Evolutionary conservation across 805 yeast species (phyloP).

Genomic region (Myxozyma geophila): DNA sequence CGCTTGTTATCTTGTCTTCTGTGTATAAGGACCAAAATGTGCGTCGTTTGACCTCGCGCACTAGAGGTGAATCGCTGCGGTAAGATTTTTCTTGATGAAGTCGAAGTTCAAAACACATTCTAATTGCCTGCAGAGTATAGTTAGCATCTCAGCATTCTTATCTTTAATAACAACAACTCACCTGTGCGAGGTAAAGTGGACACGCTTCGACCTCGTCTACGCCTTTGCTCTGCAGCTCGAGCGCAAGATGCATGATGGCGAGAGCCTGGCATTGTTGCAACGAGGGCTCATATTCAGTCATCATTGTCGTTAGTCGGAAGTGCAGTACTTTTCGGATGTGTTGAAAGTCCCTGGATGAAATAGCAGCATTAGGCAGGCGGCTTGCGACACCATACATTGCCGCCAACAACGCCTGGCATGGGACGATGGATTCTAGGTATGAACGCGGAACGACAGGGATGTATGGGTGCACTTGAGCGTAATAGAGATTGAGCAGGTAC

Average conservation of each 20-base stretch:
- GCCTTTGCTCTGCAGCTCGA: slow-evolving; percentile 18
- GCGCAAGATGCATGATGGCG: slow-evolving; percentile 20
- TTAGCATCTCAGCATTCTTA: not conserved
- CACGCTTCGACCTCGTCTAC: slow-evolving; percentile 18
- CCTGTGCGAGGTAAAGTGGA: slow-evolving; percentile 20
- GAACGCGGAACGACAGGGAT: slow-evolving; percentile 27
- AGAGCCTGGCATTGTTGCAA: slow-evolving; percentile 25
- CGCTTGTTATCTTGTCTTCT: slow-evolving; percentile 16
- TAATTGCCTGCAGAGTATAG: slow-evolving; percentile 5
- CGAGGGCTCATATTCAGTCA: slow-evolving; percentile 15
- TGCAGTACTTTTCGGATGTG: slow-evolving; percentile 23
- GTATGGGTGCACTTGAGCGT: slow-evolving; percentile 24
- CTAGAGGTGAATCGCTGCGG: slow-evolving; percentile 13
- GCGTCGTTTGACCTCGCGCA: slow-evolving; percentile 25
- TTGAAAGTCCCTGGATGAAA: slow-evolving; percentile 22
- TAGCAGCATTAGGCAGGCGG: slow-evolving; percentile 23
- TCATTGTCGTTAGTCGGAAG: slow-evolving; percentile 3
- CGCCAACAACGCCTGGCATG: slow-evolving; percentile 15
- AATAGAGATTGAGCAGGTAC: slow-evolving; percentile 19
- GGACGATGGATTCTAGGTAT: slow-evolving; percentile 15
- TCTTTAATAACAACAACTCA: not conserved
- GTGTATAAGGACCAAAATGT: slow-evolving; percentile 24
- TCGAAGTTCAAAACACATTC: slow-evolving; percentile 23
- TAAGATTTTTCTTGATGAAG: slow-evolving; percentile 19
- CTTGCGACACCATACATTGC: slow-evolving; percentile 32